A percentile compares a stretch with the other conserved stretches of the same genome.
Conservation (phyloP, 768 basidiomycete genomes). For the Scleroderma citrinum region DNA sequence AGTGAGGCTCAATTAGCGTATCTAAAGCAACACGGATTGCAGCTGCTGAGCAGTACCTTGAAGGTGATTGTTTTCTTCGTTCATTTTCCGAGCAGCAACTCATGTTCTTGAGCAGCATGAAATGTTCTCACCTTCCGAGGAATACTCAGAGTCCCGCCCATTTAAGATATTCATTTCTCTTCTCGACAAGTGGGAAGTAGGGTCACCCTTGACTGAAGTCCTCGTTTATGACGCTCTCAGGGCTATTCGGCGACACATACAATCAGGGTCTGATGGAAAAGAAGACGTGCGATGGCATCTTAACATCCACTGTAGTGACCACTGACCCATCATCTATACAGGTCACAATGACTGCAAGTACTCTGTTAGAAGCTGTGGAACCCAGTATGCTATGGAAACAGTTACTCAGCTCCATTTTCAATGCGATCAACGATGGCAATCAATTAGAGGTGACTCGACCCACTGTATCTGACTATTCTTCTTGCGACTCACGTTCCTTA, state of each 20-base stretch:
- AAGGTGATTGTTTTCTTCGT: constrained; percentile 38
- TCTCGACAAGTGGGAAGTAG: constrained; percentile 97
- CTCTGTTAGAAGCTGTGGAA: constrained; percentile 90
- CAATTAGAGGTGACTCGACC: constrained; percentile 41
- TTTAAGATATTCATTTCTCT: constrained; percentile 96
- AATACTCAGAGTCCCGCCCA: constrained; percentile 75
- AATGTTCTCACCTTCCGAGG: constrained; percentile 65
- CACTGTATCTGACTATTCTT: background rate
- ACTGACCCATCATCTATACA: constrained; percentile 21
- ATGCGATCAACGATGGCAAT: constrained; percentile 42
- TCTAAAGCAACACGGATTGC: constrained; percentile 64
- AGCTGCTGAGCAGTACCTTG: constrained; percentile 63
- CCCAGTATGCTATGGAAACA: constrained; percentile 84
- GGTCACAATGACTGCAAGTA: constrained; percentile 78
- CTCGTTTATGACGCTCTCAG: constrained; percentile 77
- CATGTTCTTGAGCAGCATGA: constrained; percentile 46
- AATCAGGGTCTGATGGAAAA: constrained; percentile 44
- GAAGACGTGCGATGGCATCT: constrained; percentile 50
- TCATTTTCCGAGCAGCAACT: constrained; percentile 4
- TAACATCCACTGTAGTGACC: background rate
- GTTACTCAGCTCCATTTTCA: constrained; percentile 51
- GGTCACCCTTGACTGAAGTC: constrained; percentile 68
- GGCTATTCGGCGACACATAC: constrained; percentile 54
- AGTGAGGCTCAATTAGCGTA: constrained; percentile 69
- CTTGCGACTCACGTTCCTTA: constrained; percentile 23